Evolutionary conservation across 2,329 filamentous ascomycete species (phyloP).

Genomic region (Aspergillus novoparasiticus): DNA sequence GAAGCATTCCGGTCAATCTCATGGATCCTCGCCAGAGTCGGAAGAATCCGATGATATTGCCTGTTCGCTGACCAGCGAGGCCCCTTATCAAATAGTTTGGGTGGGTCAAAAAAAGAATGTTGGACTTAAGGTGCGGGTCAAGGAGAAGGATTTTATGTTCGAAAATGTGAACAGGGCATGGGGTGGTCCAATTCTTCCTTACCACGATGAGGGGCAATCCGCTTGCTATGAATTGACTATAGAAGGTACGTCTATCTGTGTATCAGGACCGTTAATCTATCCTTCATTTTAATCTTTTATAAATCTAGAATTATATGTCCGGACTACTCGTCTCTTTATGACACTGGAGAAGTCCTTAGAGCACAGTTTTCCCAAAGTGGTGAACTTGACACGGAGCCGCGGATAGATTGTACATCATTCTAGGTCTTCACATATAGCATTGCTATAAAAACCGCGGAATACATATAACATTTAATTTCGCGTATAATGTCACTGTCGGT

Average conservation of each 20-base stretch:
- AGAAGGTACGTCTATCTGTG: slow-evolving; percentile 59
- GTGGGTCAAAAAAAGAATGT: slow-evolving; percentile 64
- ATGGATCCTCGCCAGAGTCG: background rate
- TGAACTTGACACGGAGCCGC: slow-evolving; percentile 42
- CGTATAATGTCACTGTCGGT: background rate
- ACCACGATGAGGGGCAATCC: slow-evolving; percentile 64
- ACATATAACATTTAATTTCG: background rate
- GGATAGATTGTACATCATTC: slow-evolving; percentile 1
- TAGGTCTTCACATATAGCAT: too few species aligned
- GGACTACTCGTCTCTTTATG: slow-evolving; percentile 64
- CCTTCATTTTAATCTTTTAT: background rate
- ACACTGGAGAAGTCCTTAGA: slow-evolving; percentile 68
- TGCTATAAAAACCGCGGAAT: background rate
- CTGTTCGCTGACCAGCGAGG: background rate
- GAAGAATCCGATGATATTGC: background rate
- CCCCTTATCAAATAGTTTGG: slow-evolving; percentile 62
- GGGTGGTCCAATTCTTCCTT: slow-evolving; percentile 55
- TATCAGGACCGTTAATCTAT: background rate
- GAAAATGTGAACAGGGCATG: slow-evolving; percentile 32
- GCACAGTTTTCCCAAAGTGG: slow-evolving; percentile 62
- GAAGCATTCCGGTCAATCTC: background rate
- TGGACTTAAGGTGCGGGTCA: slow-evolving; percentile 69
- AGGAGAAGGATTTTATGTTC: slow-evolving; percentile 50
- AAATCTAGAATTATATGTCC: slow-evolving; percentile 65
- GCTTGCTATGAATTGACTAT: slow-evolving; percentile 72